Conservation (phyloP, 768 basidiomycete genomes). For the Termitomyces sp. region DNA sequence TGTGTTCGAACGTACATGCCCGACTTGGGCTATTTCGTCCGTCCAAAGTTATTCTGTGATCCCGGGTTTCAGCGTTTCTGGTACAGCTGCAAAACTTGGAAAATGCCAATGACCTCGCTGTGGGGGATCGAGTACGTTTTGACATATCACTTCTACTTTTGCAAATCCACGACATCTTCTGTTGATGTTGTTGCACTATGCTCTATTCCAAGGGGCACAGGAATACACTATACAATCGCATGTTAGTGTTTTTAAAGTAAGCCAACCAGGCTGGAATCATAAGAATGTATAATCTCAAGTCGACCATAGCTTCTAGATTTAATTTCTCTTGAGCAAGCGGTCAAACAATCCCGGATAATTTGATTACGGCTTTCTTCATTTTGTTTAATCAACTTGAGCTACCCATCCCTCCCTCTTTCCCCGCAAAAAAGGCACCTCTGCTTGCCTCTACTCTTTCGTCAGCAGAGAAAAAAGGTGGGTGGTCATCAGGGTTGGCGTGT, state of each 20-base stretch:
- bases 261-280: background rate
- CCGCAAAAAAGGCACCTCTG: constrained; percentile 14
- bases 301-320: constrained; percentile 33
- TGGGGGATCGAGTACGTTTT: constrained; percentile 31
- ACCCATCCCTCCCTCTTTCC: constrained; percentile 25
- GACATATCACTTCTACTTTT: constrained; percentile 6
- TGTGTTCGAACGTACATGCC: constrained; percentile 31
- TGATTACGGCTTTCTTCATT: constrained; percentile 32
- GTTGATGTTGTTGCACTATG: constrained; percentile 14
- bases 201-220: constrained; percentile 13
- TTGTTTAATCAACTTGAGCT: constrained; percentile 29
- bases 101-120: constrained; percentile 21
- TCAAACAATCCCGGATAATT: constrained; percentile 36
- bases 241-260: constrained; percentile 27
- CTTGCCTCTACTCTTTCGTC: constrained; percentile 27
- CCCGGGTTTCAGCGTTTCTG: constrained; percentile 31
- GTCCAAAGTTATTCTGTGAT: constrained; percentile 24
- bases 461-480: constrained; percentile 51
- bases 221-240: constrained; percentile 16
- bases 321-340: constrained; percentile 30
- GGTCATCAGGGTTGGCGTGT: constrained; percentile 28
- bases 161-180: background rate
- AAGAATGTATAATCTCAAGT: background rate
- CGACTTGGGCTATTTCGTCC: constrained; percentile 22
- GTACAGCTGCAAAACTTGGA: constrained; percentile 29